Percentiles rank a stretch among this genome's conserved stretches.
Conservation (phyloP, 345 rosid species). For the Combretum micranthum region DNA sequence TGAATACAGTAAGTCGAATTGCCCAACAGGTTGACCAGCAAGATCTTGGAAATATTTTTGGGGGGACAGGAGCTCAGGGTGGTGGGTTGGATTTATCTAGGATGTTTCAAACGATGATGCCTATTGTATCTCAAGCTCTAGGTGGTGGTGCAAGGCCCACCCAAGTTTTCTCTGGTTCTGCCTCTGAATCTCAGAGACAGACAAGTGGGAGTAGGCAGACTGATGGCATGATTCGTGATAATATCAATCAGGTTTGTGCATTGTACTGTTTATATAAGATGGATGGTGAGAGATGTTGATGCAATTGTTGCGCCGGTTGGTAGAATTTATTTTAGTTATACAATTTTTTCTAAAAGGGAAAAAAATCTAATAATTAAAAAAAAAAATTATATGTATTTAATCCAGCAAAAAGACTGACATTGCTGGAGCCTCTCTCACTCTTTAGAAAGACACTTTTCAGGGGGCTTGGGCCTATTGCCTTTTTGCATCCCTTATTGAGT, state of each 20-base stretch:
- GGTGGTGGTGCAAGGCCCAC: conserved; percentile 29
- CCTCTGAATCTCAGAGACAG: conserved; percentile 23
- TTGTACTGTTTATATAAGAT: neutral
- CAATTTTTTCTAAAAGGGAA: neutral
- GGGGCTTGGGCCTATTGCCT: too few species aligned
- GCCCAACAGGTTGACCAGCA: conserved; percentile 82
- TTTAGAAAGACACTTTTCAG: too few species aligned
- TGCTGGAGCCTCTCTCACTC: too few species aligned
- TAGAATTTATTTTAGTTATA: neutral
- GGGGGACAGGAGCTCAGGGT: conserved; percentile 47
- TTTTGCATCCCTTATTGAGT: too few species aligned
- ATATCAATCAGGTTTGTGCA: conserved; percentile 38
- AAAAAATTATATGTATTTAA: neutral
- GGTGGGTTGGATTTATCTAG: conserved; percentile 69
- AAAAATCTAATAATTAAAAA: neutral
- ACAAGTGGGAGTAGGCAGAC: conserved; percentile 15
- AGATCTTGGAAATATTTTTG: conserved; percentile 67
- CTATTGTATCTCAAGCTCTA: conserved; percentile 79
- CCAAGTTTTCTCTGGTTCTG: conserved; percentile 17
- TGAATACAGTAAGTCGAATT: conserved; percentile 76
- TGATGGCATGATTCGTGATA: conserved; percentile 22
- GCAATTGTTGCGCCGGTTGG: conserved; percentile 1
- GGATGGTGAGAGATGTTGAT: neutral
- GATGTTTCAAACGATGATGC: conserved; percentile 96
- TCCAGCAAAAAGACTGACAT: neutral